Evolutionary conservation across 805 yeast species (phyloP).

Genomic region (Kuraishia cidri): DNA sequence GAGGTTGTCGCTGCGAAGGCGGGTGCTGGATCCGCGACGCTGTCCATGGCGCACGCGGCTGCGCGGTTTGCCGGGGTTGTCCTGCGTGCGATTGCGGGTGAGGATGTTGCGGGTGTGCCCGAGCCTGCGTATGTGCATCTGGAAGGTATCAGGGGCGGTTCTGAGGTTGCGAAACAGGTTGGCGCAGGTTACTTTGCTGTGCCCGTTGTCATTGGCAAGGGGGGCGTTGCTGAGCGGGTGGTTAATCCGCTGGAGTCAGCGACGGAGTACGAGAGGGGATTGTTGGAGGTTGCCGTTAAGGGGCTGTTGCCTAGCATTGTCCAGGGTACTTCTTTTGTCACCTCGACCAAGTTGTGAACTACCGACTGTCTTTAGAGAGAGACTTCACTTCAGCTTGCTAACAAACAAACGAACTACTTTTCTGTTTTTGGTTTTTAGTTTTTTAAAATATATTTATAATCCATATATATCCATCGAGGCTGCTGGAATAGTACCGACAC

Average conservation of each 20-base stretch:
- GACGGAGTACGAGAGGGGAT: neutral
- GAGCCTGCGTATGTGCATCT: constrained; percentile 46
- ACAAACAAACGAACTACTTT: no score
- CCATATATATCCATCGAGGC: neutral
- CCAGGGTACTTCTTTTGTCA: constrained; percentile 2
- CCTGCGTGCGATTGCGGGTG: constrained; percentile 10
- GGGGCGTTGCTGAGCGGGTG: constrained; percentile 8
- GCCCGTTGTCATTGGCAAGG: constrained; percentile 28
- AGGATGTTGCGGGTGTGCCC: constrained; percentile 14
- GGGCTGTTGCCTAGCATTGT: neutral
- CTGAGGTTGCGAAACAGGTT: constrained; percentile 25
- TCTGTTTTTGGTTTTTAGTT: neutral
- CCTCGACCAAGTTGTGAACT: neutral
- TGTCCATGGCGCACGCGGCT: constrained; percentile 95
- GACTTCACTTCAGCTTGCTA: neutral
- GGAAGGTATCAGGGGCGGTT: constrained; percentile 43
- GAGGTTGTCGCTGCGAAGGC: constrained; percentile 94
- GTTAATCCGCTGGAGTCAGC: constrained; percentile 1
- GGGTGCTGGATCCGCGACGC: constrained; percentile 91
- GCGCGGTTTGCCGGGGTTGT: constrained; percentile 60
- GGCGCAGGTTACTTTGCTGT: constrained; percentile 37
- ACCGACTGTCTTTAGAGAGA: neutral
- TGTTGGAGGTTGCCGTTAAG: neutral
- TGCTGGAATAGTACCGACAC: neutral
- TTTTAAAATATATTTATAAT: neutral